Base-by-base conservation (phyloP, 208 protist species). In the Strigomonas culicis region DNA sequence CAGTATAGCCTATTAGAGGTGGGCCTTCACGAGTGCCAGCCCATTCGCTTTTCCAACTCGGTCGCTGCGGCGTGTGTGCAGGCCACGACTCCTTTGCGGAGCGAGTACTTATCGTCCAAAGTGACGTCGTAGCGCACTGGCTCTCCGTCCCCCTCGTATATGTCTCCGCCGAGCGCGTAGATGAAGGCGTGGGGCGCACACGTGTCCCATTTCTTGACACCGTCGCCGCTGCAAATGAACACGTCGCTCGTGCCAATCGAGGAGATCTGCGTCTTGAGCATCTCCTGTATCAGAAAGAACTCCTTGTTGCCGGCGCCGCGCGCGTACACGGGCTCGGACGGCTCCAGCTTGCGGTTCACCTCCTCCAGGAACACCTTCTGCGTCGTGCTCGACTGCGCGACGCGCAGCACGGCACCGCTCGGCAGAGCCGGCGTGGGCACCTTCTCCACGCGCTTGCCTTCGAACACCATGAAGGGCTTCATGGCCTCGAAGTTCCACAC, bases 191-290 rank as follows among this genome's bases (percentile, higher is more conserved):
- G 80, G 15, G 85, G 77, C 4, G 70, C 86, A 52, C 85, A 90
- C 47, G 76, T 87, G 66, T 93, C 90, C 87, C 90, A 93, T 57
- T 84, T 82, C 57, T 82, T 88, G 6, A 84, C 86, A 28, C 81
- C 77, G 25, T 60, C 32, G 0, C 66, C 68, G 11, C 81, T 83
- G 44, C 72, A 82, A 2, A 93, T 52, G 59, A 88, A 95, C 11
- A 85, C 79, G 52, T 93, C 86, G 4, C 30, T 43, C 2, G 31
- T 34, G 30, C 32, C 55, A 10, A 39, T 10, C 21, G 31, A 15
- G 52, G 51, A 32, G 2, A 22, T 17, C 13, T 64, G 31, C 8
- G 19, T 62, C 4, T 24, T 28, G 24, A 84, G 59, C 66, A 66
- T 69, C 21, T 63, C 56, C 44, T 70, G 50, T 8, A 86, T 53